Conservation (phyloP, 2,329 filamentous ascomycete genomes). For the Coniochaeta ligniaria region DNA sequence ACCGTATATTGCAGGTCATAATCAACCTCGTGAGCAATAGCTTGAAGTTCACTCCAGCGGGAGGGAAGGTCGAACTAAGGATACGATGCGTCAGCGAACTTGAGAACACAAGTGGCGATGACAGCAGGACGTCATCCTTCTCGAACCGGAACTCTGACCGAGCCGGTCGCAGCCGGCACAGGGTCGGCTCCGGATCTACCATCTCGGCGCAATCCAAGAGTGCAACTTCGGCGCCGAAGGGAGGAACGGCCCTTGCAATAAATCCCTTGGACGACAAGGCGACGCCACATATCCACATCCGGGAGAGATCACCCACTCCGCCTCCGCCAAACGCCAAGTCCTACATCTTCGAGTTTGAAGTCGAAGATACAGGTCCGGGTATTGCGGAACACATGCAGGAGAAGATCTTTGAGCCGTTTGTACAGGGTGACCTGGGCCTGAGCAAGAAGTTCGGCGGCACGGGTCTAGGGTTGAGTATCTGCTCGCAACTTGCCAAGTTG, state of each 20-base stretch:
- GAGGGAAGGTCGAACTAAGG: slow-evolving; percentile 67
- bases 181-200: slow-evolving; percentile 40
- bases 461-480: slow-evolving; percentile 81
- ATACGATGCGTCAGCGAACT: slow-evolving; percentile 67
- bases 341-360: slow-evolving; percentile 80
- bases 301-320: slow-evolving; percentile 51
- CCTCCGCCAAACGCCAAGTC: slow-evolving; percentile 56
- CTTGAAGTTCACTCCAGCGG: slow-evolving; percentile 78
- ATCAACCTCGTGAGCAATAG: slow-evolving; percentile 92
- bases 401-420: slow-evolving; percentile 88
- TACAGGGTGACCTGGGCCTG: slow-evolving; percentile 83
- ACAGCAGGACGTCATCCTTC: slow-evolving; percentile 46
- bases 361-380: slow-evolving; percentile 81
- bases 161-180: slow-evolving; percentile 32
- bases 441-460: slow-evolving; percentile 90
- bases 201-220: slow-evolving; percentile 43
- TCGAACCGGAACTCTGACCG: slow-evolving; percentile 37
- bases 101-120: slow-evolving; percentile 27
- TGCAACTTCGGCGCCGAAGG: slow-evolving; percentile 19
- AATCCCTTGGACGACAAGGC: slow-evolving; percentile 54
- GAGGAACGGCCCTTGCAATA: slow-evolving; percentile 51
- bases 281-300: slow-evolving; percentile 35
- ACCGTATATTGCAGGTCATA: slow-evolving; percentile 84
- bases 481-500: slow-evolving; percentile 72
- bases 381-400: slow-evolving; percentile 72